Evolutionary conservation across 2,329 filamentous ascomycete genomes (phyloP), one percentile per base, ranked within the genome.

Genomic region (Xylariales sp.): DNA sequence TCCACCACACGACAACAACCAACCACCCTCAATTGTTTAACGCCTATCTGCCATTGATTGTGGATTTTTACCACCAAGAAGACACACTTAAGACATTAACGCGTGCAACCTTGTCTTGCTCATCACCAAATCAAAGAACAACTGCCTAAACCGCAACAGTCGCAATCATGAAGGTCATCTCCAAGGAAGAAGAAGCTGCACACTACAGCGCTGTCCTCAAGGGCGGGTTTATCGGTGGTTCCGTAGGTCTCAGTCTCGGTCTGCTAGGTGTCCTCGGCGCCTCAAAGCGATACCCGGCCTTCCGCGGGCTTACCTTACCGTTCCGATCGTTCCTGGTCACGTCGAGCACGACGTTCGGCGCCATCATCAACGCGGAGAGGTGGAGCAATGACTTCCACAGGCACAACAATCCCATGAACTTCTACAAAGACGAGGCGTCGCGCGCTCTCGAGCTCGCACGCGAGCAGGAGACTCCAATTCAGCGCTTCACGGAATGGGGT

Each of bases 131-230:
- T n/a, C n/a, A n/a, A n/a, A n/a, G n/a, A n/a, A n/a, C n/a, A n/a
- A n/a, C n/a, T n/a, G n/a, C n/a, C n/a, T n/a, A n/a, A n/a, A n/a
- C n/a, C n/a, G n/a, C n/a, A n/a, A n/a, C n/a, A n/a, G n/a, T n/a
- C n/a, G n/a, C 52, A 64, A 73, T 35, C 46, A 98, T 97, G 93
- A 97, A 96, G 83, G 73, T 97, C 59, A 76, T 97, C 60, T 94
- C 86, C 54, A 88, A 91, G 62, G 88, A 96, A 78, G 88, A 96
- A 69, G 90, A 96, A 68, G 62, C 73, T 43, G 86, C 78, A 38
- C 90, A 96, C 76, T 95, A 94, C 77, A 68, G 72, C 60, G 70
- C 76, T 42, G 93, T 94, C 44, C 57, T 97, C 50, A 83, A 80
- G 59, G 90, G 89, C 50, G 91, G 93, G 52, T 56, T 80, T 46